These are phyloP conservation scores for Entomortierella lignicola DNA, from an alignment of 192 early-diverging fungal genomes.

Conservation along the genomic window DNA sequence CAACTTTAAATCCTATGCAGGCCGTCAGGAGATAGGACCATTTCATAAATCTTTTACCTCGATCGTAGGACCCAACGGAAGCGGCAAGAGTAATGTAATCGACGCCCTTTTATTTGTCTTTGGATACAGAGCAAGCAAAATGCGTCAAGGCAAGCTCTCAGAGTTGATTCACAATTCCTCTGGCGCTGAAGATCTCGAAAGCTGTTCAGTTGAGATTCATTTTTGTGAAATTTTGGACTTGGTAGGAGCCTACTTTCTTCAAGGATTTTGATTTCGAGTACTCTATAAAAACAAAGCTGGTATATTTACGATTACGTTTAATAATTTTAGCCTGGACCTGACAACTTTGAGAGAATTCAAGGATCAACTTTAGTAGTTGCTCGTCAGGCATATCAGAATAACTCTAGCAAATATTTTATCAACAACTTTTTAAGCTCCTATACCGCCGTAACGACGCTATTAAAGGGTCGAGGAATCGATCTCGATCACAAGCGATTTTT, in stretches of 20 bases:
- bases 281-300: no score
- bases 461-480: conserved; percentile 91
- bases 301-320: no score
- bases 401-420: conserved; percentile 82
- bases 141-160: conserved; percentile 94
- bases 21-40: conserved; percentile 91
- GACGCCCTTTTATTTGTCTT: conserved; percentile 98
- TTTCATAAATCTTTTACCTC: conserved; percentile 91
- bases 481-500: conserved; percentile 98
- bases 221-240: conserved; percentile 92
- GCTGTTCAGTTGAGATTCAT: conserved; percentile 92
- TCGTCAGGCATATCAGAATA: conserved; percentile 74
- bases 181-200: conserved; percentile 72
- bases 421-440: conserved; percentile 76
- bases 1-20: conserved; percentile 98
- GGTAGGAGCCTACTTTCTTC: conserved; percentile 42
- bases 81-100: conserved; percentile 99
- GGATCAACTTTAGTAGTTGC: conserved; percentile 83
- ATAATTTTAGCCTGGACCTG: conserved; percentile 64
- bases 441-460: conserved; percentile 84
- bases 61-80: conserved; percentile 97
- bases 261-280: no score
- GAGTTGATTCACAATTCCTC: conserved; percentile 96
- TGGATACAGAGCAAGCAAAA: conserved; percentile 97
- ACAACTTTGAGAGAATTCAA: conserved; percentile 69